A percentile compares a stretch with the other conserved stretches of the same genome.
phyloP scores from a whole-genome alignment of 2,329 filamentous ascomycete species.

The Gliomastix tumulicola region DNA sequence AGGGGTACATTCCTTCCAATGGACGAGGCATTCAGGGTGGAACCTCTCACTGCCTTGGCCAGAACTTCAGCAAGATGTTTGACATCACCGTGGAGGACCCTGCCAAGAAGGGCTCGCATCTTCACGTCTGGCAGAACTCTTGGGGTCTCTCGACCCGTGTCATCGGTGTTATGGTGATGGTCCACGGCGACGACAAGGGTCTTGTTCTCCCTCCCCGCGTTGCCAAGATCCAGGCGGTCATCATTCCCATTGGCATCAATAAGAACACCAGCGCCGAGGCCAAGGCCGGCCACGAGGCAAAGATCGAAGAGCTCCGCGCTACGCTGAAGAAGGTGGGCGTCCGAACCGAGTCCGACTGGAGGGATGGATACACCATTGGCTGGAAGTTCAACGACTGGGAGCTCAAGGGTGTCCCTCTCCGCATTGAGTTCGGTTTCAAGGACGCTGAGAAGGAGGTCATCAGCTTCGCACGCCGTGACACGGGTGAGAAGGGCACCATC shows the following conservation, averaged over 20 bases:
- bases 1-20: constrained; percentile 93
- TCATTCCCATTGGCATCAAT: constrained; percentile 89
- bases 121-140: constrained; percentile 97
- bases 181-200: constrained; percentile 93
- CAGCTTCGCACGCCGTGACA: constrained; percentile 81
- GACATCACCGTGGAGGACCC: constrained; percentile 96
- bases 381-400: constrained; percentile 99
- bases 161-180: constrained; percentile 98
- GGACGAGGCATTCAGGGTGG: constrained; percentile 95
- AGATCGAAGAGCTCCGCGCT: constrained; percentile 64
- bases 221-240: constrained; percentile 75
- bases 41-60: constrained; percentile 89
- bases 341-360: constrained; percentile 72
- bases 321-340: constrained; percentile 67
- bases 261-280: constrained; percentile 81
- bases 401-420: constrained; percentile 87
- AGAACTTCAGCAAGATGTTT: constrained; percentile 99
- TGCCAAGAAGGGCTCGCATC: constrained; percentile 66
- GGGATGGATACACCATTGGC: constrained; percentile 87
- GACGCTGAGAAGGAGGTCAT: constrained; percentile 82
- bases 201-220: constrained; percentile 89
- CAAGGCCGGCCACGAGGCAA: constrained; percentile 65
- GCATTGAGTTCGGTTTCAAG: constrained; percentile 93
- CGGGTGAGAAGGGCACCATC: constrained; percentile 74
- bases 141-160: constrained; percentile 97